phyloP scores from a whole-genome alignment of 306 rosid genomes.

The Prinsepia uniflora region DNA sequence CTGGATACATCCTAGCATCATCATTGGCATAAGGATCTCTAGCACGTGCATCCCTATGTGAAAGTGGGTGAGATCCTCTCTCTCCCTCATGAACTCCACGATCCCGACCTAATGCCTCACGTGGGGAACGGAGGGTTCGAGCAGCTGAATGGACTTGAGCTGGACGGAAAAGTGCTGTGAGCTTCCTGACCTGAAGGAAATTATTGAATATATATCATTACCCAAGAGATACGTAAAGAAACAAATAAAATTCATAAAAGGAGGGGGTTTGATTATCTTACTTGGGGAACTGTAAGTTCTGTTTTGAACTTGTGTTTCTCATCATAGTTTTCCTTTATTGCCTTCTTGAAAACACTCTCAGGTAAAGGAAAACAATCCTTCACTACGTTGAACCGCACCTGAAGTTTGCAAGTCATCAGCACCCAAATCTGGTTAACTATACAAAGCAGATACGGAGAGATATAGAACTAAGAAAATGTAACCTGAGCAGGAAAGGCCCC shows the following conservation, averaged over 20 bases:
- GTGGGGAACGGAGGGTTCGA: slow-evolving; percentile 28
- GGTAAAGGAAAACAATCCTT: slow-evolving; percentile 83
- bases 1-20: slow-evolving; percentile 29
- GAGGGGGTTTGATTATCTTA: slow-evolving; percentile 18
- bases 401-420: slow-evolving; percentile 30
- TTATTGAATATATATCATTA: slow-evolving; percentile 13
- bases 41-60: slow-evolving; percentile 29
- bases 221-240: slow-evolving; percentile 14
- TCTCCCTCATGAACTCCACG: slow-evolving; percentile 27
- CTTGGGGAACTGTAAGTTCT: slow-evolving; percentile 74
- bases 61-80: slow-evolving; percentile 24
- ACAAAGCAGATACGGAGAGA: slow-evolving; percentile 7
- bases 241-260: neutral
- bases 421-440: slow-evolving; percentile 13
- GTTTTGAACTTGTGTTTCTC: slow-evolving; percentile 65
- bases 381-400: slow-evolving; percentile 71
- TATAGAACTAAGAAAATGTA: slow-evolving; percentile 14
- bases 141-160: slow-evolving; percentile 37
- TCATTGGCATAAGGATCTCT: slow-evolving; percentile 31
- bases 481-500: slow-evolving; percentile 98
- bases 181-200: slow-evolving; percentile 73
- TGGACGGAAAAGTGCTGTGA: slow-evolving; percentile 60
- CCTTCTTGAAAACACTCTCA: slow-evolving; percentile 70
- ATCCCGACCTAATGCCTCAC: slow-evolving; percentile 30
- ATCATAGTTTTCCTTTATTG: slow-evolving; percentile 75